Evolutionary conservation across 2,329 filamentous ascomycete genomes (phyloP).

Genomic region (Mycocentrospora acerina): DNA sequence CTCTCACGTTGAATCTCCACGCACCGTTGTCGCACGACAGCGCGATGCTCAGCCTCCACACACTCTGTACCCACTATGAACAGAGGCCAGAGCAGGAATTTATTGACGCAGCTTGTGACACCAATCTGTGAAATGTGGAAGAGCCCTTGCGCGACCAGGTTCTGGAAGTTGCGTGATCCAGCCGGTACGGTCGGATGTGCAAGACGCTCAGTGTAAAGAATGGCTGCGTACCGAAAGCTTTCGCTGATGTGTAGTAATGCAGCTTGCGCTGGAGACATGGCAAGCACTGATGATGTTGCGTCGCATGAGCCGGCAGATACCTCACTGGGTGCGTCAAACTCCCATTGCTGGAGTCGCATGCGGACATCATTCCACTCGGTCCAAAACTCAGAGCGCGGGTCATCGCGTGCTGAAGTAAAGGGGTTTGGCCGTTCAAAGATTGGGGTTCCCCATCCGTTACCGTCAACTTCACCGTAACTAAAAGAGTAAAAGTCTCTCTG

Average conservation of each 20-base stretch:
- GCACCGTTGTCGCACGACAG: slow-evolving; percentile 77
- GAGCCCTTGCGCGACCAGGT: slow-evolving; percentile 77
- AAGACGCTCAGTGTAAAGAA: slow-evolving; percentile 87
- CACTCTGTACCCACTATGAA: slow-evolving; percentile 91
- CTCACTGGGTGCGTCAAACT: slow-evolving; percentile 55
- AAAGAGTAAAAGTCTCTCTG: slow-evolving; percentile 55
- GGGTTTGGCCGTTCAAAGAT: slow-evolving; percentile 48
- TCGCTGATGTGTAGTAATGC: slow-evolving; percentile 84
- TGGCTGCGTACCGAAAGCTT: slow-evolving; percentile 83
- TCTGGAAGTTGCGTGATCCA: slow-evolving; percentile 75
- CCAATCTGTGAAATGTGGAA: slow-evolving; percentile 81
- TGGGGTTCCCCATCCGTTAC: slow-evolving; percentile 65
- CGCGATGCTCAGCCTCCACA: slow-evolving; percentile 75
- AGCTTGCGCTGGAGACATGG: slow-evolving; percentile 57
- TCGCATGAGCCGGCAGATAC: slow-evolving; percentile 26
- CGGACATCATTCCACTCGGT: slow-evolving; percentile 81
- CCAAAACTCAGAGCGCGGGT: slow-evolving; percentile 69
- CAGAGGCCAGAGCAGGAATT: slow-evolving; percentile 90
- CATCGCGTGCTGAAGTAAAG: slow-evolving; percentile 52
- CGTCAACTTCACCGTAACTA: slow-evolving; percentile 63
- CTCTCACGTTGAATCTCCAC: slow-evolving; percentile 83
- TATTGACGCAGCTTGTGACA: slow-evolving; percentile 70
- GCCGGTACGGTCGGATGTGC: slow-evolving; percentile 74
- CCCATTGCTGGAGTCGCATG: slow-evolving; percentile 75
- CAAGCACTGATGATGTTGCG: slow-evolving; percentile 23